Evolutionary conservation across 441 rosid genomes (phyloP).

Genomic region (Kokia cookei): DNA sequence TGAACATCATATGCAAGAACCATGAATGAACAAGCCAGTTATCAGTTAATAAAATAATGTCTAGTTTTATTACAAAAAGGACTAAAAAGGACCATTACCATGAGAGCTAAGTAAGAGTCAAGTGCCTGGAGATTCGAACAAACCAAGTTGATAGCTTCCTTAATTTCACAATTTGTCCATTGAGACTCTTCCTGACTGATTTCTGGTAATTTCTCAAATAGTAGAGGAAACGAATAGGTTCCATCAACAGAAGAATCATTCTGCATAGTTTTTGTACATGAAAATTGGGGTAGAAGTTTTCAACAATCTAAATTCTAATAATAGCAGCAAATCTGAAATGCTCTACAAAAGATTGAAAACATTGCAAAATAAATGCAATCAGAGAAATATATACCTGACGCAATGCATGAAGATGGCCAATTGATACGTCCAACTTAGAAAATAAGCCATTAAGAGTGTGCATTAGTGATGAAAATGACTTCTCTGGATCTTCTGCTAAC

Average conservation of each 20-base stretch:
- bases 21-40: background rate
- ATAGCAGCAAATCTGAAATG: background rate
- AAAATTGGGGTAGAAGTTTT: slow-evolving; percentile 5
- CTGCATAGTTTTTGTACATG: slow-evolving; percentile 36
- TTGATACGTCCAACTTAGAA: slow-evolving; percentile 60
- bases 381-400: slow-evolving; percentile 40
- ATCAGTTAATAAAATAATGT: slow-evolving; percentile 5
- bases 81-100: slow-evolving; percentile 35
- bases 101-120: slow-evolving; percentile 51
- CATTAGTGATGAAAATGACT: slow-evolving; percentile 48
- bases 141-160: slow-evolving; percentile 58
- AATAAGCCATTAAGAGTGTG: slow-evolving; percentile 44
- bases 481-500: slow-evolving; percentile 62
- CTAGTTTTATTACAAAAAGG: background rate
- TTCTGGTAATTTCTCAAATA: slow-evolving; percentile 62
- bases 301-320: slow-evolving; percentile 11
- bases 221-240: slow-evolving; percentile 52
- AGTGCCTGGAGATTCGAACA: slow-evolving; percentile 65
- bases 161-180: slow-evolving; percentile 72
- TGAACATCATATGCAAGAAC: slow-evolving; percentile 3
- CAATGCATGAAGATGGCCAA: slow-evolving; percentile 54
- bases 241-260: slow-evolving; percentile 56
- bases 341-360: background rate
- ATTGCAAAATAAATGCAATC: background rate
- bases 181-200: slow-evolving; percentile 59